Evolutionary conservation across 495 filamentous ascomycete species (phyloP).

Genomic region (Daldinia concentrica): DNA sequence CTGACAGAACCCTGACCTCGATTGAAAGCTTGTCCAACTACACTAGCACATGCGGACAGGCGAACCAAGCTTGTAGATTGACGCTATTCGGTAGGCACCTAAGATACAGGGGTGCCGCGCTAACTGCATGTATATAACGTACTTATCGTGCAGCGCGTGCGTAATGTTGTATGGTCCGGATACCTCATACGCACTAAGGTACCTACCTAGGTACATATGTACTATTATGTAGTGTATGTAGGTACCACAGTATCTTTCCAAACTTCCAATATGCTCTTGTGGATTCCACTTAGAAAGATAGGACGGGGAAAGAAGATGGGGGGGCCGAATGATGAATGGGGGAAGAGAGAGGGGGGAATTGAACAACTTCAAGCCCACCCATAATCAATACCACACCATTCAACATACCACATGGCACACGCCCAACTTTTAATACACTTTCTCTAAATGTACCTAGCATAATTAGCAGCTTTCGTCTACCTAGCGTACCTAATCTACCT

Average conservation of each 20-base stretch:
- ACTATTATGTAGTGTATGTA: slow-evolving; percentile 7
- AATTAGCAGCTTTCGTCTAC: neutral
- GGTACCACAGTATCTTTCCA: neutral
- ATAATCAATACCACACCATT: slow-evolving; percentile 31
- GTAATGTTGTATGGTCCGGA: slow-evolving; percentile 2
- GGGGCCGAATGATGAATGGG: slow-evolving; percentile 10
- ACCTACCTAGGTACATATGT: no score
- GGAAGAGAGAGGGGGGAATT: slow-evolving; percentile 1
- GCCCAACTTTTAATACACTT: slow-evolving; percentile 14
- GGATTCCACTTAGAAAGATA: slow-evolving; percentile 28
- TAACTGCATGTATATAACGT: neutral
- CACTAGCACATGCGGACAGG: slow-evolving; percentile 8
- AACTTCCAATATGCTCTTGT: slow-evolving; percentile 30
- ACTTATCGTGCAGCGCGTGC: slow-evolving; percentile 38
- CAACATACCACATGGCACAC: slow-evolving; percentile 39
- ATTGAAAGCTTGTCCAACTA: slow-evolving; percentile 26
- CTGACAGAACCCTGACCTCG: slow-evolving; percentile 30
- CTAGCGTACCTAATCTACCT: no score
- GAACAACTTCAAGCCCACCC: slow-evolving; percentile 9
- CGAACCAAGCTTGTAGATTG: neutral
- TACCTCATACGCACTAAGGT: neutral
- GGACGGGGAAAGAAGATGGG: slow-evolving; percentile 19
- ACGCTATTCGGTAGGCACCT: slow-evolving; percentile 23
- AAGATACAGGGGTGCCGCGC: slow-evolving; percentile 22
- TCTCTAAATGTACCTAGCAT: slow-evolving; percentile 9